Evolutionary conservation across 1,284 basidiomycete genomes (phyloP), one percentile per base, ranked within the genome.

Genomic region (Naganishia cerealis): DNA sequence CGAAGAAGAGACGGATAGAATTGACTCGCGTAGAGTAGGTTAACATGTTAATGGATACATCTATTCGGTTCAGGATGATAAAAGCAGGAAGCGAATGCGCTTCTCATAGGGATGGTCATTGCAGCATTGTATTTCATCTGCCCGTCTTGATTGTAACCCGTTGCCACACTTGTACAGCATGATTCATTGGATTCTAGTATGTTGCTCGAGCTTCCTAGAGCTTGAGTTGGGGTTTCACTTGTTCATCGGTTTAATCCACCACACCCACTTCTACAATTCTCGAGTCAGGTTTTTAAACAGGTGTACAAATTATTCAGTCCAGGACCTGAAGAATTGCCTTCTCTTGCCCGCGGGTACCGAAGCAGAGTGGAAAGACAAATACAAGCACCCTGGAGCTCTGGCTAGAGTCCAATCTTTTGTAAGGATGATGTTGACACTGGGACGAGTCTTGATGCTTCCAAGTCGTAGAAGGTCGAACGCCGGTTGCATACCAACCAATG

Each of bases 1-100:
- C 55, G 4, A 68, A 68, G 61, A 68, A 68, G 43, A 54, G 67
- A 24, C 53, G 61, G 16, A 58, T 68, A 40, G 67, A 65, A 16
- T 42, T 68, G 54, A 68, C 67, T 16, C 39, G 61, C 18, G 50
- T 63, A 26, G 61, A 63, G 39, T 63, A 53, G 50, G 10, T 56
- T n/a, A 13, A 6, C 46, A 24, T 24, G 4, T 3, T 21, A 2
- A 21, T 21, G 9, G 5, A 10, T 3, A 2, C n/a, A 10, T 24
- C 7, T 50, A 15, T 24, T 24, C 21, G n/a, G n/a, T 50, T 6
- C 24, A 21, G 46, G n/a, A 13, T 50, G 13, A 10, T 3, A 24
- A 24, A 50, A 50, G 21, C 29, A 33, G 29, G 29, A 33, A 33
- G 29, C 29, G 29, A 33, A 33, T 33, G 29, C 29, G 29, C 29